These are phyloP conservation scores for Trichoderma lentiforme DNA, from an alignment of 2,329 filamentous ascomycete species.

Conservation along the genomic window DNA sequence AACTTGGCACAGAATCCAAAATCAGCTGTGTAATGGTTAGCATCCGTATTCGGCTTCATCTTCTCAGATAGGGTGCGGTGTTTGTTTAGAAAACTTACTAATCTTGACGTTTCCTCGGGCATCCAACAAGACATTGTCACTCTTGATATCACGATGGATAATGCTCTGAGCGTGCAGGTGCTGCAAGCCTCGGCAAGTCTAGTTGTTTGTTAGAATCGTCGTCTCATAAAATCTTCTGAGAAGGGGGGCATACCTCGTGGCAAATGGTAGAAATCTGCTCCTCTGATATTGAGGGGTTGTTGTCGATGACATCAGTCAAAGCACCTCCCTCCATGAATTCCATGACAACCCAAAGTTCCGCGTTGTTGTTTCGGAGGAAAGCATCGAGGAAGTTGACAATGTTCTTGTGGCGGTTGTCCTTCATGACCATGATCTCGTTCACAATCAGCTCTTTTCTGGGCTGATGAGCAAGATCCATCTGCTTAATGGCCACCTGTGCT, in stretches of 20 bases:
- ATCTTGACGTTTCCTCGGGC: constrained; percentile 96
- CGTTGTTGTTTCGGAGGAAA: constrained; percentile 89
- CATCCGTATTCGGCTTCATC: not conserved
- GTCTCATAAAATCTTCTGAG: too few relatives aligned
- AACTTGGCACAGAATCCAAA: constrained; percentile 99
- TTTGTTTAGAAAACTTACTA: constrained; percentile 59
- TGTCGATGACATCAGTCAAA: constrained; percentile 97
- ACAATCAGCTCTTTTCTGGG: constrained; percentile 97
- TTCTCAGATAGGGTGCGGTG: not conserved
- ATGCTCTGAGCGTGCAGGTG: constrained; percentile 95
- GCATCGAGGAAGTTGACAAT: constrained; percentile 99
- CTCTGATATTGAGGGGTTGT: constrained; percentile 89
- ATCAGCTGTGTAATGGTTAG: constrained; percentile 65
- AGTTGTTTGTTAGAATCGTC: constrained; percentile 15
- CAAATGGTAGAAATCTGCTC: constrained; percentile 98
- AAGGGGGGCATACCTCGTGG: constrained; percentile 66
- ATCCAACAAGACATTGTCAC: constrained; percentile 94
- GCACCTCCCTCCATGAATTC: constrained; percentile 99
- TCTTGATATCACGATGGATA: constrained; percentile 99
- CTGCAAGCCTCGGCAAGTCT: constrained; percentile 94
- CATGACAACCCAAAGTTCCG: constrained; percentile 99
- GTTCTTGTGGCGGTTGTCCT: constrained; percentile 95
- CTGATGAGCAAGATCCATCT: constrained; percentile 98
- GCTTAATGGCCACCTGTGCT: constrained; percentile 95
- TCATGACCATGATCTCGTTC: constrained; percentile 99